Evolutionary conservation across 257 asterid species (phyloP), one percentile per base, ranked within the genome.

Genomic region (Penstemon davidsonii): DNA sequence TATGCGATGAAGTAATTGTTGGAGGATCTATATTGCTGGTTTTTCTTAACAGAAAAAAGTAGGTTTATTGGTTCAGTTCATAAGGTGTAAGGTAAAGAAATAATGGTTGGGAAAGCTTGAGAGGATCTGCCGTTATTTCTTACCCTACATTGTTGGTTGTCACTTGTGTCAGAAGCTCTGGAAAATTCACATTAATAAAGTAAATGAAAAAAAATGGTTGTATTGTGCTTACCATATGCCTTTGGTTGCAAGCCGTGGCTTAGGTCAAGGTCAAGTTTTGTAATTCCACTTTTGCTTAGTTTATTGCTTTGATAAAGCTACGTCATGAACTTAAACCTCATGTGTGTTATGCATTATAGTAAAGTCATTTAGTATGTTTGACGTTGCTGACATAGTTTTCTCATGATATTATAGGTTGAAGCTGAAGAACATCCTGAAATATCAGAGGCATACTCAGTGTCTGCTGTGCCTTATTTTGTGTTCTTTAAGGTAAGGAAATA

Each of bases 371-470:
- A 51, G 38, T 67, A 55, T 51, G 54, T 55, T 25, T 1, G 13
- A 15, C 57, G 49, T 70, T 38, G 55, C 58, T 72, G 67, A 61
- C 49, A 52, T 69, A 7, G 52, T 70, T 66, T 60, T 62, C 13
- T 77, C 18, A 8, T 82, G 70, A 47, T 70, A 25, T 70, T 72
- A 25, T 61, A 94, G 99, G 99, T 88, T 46, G 97, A 91, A 86
- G 99, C 99, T 74, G 99, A 94, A 79, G 99, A 88, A 72, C 97
- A 94, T 64, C 96, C 97, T 36, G 96, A 88, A 66, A 87, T 94
- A 61, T 91, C 96, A 55, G 99, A 91, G 82, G 86, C 85, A 6
- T 80, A 87, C 82, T 78, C 92, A 2, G 95, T 94, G 65, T 82
- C 97, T 72, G 96, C 96, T 25, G 96, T 94, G 25, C 97, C 99